Conservation (phyloP, 257 asterid genomes). For the Capsicum chinense region DNA sequence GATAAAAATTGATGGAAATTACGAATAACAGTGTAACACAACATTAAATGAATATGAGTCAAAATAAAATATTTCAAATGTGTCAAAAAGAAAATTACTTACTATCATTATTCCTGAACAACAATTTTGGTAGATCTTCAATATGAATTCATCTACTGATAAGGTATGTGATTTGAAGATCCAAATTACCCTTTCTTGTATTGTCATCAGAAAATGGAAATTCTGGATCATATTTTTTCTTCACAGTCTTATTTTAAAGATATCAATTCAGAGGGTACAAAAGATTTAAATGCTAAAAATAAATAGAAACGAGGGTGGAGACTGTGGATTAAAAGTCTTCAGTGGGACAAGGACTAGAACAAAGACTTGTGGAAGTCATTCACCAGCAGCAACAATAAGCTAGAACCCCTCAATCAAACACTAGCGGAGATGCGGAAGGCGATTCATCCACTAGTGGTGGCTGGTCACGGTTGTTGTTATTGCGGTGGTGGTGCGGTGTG, state of each 20-base stretch:
- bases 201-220: background rate
- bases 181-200: background rate
- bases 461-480: too few relatives aligned
- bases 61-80: too few relatives aligned
- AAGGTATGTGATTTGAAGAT: conserved; percentile 40
- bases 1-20: too few relatives aligned
- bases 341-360: conserved; percentile 52
- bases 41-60: too few relatives aligned
- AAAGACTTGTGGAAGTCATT: conserved; percentile 49
- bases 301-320: conserved; percentile 45
- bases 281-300: conserved; percentile 33
- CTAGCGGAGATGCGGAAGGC: conserved; percentile 47
- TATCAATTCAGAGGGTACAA: conserved; percentile 34
- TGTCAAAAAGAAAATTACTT: background rate
- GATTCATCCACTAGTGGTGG: too few relatives aligned
- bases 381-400: conserved; percentile 47
- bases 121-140: background rate
- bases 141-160: conserved; percentile 46
- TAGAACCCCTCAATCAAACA: conserved; percentile 32
- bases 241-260: background rate
- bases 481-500: too few relatives aligned
- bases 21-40: too few relatives aligned
- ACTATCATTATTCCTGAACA: background rate
- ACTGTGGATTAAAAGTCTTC: conserved; percentile 44
- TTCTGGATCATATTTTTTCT: background rate